Conservation (phyloP, 306 rosid genomes). For the Malus fusca region DNA sequence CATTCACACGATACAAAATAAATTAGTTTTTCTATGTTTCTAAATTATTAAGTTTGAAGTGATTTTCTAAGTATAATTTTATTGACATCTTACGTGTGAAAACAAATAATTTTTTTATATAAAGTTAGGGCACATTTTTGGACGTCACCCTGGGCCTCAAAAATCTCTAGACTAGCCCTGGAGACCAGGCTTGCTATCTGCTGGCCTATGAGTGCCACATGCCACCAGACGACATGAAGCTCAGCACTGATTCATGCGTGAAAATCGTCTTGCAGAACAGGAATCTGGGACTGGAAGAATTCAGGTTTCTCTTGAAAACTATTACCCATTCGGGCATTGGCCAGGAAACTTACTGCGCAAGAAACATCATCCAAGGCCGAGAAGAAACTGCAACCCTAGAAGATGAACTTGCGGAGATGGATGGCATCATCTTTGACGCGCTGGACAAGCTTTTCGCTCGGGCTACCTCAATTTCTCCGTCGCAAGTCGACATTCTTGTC, state of each 20-base stretch:
- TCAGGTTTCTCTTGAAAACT: slow-evolving; percentile 50
- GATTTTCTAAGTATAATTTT: too few relatives aligned
- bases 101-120: too few relatives aligned
- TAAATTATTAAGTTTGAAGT: too few relatives aligned
- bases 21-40: too few relatives aligned
- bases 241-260: slow-evolving; percentile 33
- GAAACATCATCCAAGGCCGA: slow-evolving; percentile 45
- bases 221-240: slow-evolving; percentile 47
- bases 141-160: too few relatives aligned
- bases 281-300: slow-evolving; percentile 58
- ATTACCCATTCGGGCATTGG: slow-evolving; percentile 71
- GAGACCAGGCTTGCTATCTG: slow-evolving; percentile 53
- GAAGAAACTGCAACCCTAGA: slow-evolving; percentile 28
- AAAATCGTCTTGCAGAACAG: slow-evolving; percentile 44
- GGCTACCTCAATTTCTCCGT: slow-evolving; percentile 35
- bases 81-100: too few relatives aligned
- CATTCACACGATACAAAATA: too few relatives aligned
- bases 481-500: slow-evolving; percentile 55
- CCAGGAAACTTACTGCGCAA: slow-evolving; percentile 66
- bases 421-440: slow-evolving; percentile 57
- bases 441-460: slow-evolving; percentile 55
- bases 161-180: too few relatives aligned
- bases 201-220: slow-evolving; percentile 72
- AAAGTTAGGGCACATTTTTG: too few relatives aligned
- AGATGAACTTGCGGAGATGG: slow-evolving; percentile 51